Base-by-base conservation (phyloP, 2,329 filamentous ascomycete genomes). In the Gnomoniopsis sp. region DNA sequence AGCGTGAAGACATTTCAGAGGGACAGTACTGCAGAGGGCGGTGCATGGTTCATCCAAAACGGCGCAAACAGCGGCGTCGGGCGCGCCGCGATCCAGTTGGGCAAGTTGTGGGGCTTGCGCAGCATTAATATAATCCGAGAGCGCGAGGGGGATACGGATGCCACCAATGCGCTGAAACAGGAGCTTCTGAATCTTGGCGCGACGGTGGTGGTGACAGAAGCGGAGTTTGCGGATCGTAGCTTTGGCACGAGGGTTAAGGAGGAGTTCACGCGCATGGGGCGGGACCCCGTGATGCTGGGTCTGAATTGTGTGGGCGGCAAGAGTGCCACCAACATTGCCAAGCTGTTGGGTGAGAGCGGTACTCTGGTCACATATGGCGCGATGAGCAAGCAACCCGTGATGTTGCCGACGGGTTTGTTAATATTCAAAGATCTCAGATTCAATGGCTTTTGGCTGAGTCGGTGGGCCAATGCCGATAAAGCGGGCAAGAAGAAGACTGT, bases 31-130 rank as follows among this genome's bases (percentile, higher is more conserved):
- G 87, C 93, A 59, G 96, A 90, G 57, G 83, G 86, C n/a, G 90
- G 93, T 56, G 88, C 96, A 58, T 99, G 93, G 93, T 91, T 97
- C 70, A 87, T 99, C 49, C 95, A 99, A 75, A 99, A 99, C 71
- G 95, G 93, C 8, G 95, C 93, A 43, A 99, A 99, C 74, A 91
- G 87, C 46, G 95, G 92, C 12, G 95, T 99, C 17, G 95, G 95
- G 1, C 81, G 95, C 43, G 90, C 93, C 2, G 93, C 91, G 12
- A 95, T 98, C 64, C 95, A 99, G 75, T 79, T 99, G 1, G 93
- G 85, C 1, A 81, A 77, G 66, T 81, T 91, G 55, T 98, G 93
- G 93, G 93, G 93, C 0, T 83, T 95, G 68, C 88, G 91, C 69
- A 96, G 89, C 70, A 89, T 99, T 73, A 98, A 97, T 71, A 81